Evolutionary conservation across 768 basidiomycete species (phyloP), one percentile per base, ranked within the genome.

Genomic region (Mycena venus): DNA sequence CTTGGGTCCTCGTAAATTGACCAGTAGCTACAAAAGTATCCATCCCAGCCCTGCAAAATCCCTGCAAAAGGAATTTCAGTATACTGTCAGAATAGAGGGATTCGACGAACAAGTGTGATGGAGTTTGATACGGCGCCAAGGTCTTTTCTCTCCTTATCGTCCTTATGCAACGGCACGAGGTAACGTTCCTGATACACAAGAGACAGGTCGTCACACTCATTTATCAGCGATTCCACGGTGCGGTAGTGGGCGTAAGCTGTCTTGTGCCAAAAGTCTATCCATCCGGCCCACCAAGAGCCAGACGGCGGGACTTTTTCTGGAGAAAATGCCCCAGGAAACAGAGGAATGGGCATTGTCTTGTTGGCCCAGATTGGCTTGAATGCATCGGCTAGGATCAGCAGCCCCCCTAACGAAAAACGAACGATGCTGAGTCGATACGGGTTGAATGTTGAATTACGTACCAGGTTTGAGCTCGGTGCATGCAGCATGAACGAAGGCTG

Each of bases 221-320:
- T 31, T 63, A 63, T 44, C 9, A 63, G 44, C 4, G 27, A 19
- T 19, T 27, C 62, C 5, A 47, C 42, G 29, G 42, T 32, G n/a
- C 34, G 62, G 29, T 44, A 44, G 44, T 47, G 42, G 10, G 9
- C 17, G 44, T 44, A 63, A 27, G 6, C 2, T 21, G n/a, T 49
- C 19, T 31, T 27, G 29, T 31, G 17, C 62, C 62, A 63, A n/a
- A 63, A 47, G 2, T 32, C 29, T 1, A 12, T 11, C 62, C 42
- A 63, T 44, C 62, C 62, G 11, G 42, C 62, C 25, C 25, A 63
- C 62, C 62, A 63, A 44, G 62, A 63, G 3, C 62, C 62, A 2
- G 29, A 17, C 10, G 40, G 40, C 29, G 44, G 44, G 8, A 15
- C 27, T 27, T 44, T 11, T 15, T 38, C 4, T 60, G 36, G 23